Evolutionary conservation across 495 filamentous ascomycete genomes (phyloP).

Genomic region (Penicillium atrosanguineum): DNA sequence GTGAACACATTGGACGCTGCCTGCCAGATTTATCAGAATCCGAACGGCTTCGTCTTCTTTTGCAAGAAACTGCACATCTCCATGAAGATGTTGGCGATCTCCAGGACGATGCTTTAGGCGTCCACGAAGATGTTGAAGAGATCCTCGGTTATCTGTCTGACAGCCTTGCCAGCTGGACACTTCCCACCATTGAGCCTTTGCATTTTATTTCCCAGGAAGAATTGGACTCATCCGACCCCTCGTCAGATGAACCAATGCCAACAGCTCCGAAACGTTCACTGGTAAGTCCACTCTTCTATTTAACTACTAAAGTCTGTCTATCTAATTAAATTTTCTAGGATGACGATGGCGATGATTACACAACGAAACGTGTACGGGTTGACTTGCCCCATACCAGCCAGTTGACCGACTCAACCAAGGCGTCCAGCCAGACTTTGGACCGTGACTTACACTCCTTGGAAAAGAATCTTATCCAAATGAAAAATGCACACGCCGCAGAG

Average conservation of each 20-base stretch:
- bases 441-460: slow-evolving; percentile 33
- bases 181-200: slow-evolving; percentile 44
- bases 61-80: slow-evolving; percentile 39
- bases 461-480: slow-evolving; percentile 36
- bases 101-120: slow-evolving; percentile 42
- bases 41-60: slow-evolving; percentile 38
- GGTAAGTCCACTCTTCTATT: slow-evolving; percentile 24
- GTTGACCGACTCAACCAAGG: slow-evolving; percentile 34
- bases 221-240: slow-evolving; percentile 16
- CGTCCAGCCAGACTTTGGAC: slow-evolving; percentile 32
- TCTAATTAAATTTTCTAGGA: slow-evolving; percentile 19
- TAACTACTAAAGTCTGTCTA: not conserved
- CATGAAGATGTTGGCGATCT: slow-evolving; percentile 48
- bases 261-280: slow-evolving; percentile 34
- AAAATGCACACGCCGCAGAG: slow-evolving; percentile 27
- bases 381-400: slow-evolving; percentile 33
- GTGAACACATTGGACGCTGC: slow-evolving; percentile 56
- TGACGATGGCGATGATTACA: slow-evolving; percentile 26
- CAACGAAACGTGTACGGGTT: slow-evolving; percentile 34
- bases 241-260: slow-evolving; percentile 17
- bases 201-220: slow-evolving; percentile 26
- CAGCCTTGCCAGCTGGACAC: slow-evolving; percentile 37
- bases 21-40: slow-evolving; percentile 39
- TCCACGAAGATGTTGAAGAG: slow-evolving; percentile 46
- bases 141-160: slow-evolving; percentile 40